A percentile compares a stretch with the other conserved stretches of the same genome.
phyloP scores from a whole-genome alignment of 164 flowering plant genomes.

The Euptelea pleiosperma region DNA sequence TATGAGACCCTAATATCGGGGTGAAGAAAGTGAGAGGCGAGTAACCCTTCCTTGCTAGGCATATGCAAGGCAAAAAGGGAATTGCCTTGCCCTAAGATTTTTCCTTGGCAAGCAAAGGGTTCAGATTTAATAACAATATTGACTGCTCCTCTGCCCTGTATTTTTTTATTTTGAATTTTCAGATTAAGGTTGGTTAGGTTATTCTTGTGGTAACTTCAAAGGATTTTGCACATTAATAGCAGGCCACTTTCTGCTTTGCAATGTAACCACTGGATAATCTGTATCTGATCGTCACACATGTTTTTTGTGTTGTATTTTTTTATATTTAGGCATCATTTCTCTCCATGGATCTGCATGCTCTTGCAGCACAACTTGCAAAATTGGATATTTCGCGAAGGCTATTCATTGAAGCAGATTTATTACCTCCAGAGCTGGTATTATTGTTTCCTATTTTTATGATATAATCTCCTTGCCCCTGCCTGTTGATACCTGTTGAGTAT shows the following conservation, averaged over 20 bases:
- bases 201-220: background rate
- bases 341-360: conserved; percentile 62
- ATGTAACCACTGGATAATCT: background rate
- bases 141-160: background rate
- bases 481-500: background rate
- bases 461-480: background rate
- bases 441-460: background rate
- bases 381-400: conserved; percentile 58
- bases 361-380: conserved; percentile 63
- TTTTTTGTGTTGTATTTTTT: conserved; percentile 4
- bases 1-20: no score
- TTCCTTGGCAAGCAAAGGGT: background rate
- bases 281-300: background rate
- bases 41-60: no score
- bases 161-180: background rate
- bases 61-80: background rate
- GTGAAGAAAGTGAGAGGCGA: no score
- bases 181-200: background rate
- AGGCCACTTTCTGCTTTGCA: background rate
- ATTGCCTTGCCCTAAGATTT: background rate
- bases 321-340: conserved; percentile 63
- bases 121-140: no score
- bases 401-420: conserved; percentile 60
- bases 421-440: conserved; percentile 64
- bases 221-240: background rate